phyloP scores from a whole-genome alignment of 1,139 yeast genomes.

The Scheffersomyces stambukii region DNA sequence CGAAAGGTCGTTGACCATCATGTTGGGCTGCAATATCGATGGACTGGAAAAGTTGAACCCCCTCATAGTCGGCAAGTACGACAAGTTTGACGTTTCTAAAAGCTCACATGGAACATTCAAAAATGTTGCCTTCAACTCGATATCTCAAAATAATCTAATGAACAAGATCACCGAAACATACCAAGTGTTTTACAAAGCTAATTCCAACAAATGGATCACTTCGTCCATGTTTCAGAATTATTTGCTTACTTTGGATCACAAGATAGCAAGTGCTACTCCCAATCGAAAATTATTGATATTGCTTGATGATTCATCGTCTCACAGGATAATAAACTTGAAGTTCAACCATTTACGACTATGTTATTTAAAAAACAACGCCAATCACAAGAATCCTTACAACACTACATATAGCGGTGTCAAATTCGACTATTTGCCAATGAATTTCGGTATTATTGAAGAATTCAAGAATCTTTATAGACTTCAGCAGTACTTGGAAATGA shows the following conservation, averaged over 20 bases:
- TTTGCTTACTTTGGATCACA: slow-evolving; percentile 55
- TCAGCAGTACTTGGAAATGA: slow-evolving; percentile 55
- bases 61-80: slow-evolving; percentile 57
- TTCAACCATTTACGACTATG: slow-evolving; percentile 49
- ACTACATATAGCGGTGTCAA: slow-evolving; percentile 33
- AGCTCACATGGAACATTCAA: slow-evolving; percentile 31
- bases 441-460: slow-evolving; percentile 62
- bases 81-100: slow-evolving; percentile 44
- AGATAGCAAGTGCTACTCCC: slow-evolving; percentile 35
- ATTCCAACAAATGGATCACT: slow-evolving; percentile 62
- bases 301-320: slow-evolving; percentile 62
- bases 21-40: slow-evolving; percentile 60
- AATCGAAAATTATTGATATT: slow-evolving; percentile 50
- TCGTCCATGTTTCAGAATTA: slow-evolving; percentile 64
- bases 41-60: slow-evolving; percentile 63
- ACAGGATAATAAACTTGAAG: slow-evolving; percentile 54
- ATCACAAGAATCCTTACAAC: slow-evolving; percentile 36
- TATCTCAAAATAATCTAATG: slow-evolving; percentile 25
- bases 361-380: slow-evolving; percentile 38
- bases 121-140: slow-evolving; percentile 15
- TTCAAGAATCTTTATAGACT: slow-evolving; percentile 56
- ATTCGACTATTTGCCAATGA: slow-evolving; percentile 56
- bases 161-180: slow-evolving; percentile 50
- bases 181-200: slow-evolving; percentile 54
- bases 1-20: slow-evolving; percentile 54